Conservation (phyloP, 805 yeast species). For the Yarrowia keelungensis region DNA sequence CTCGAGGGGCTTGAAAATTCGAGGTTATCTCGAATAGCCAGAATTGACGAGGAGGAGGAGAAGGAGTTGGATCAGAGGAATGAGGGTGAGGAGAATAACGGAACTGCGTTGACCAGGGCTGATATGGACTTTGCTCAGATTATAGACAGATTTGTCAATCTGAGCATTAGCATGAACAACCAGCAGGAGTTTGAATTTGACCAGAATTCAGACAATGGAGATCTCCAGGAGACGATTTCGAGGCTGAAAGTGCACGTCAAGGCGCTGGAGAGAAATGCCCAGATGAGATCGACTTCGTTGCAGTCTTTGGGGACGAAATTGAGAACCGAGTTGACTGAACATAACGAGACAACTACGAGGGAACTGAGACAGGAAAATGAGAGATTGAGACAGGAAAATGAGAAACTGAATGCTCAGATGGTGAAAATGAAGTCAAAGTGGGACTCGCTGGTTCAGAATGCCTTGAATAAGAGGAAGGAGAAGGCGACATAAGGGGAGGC, state of each 20-base stretch:
- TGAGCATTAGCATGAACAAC: slow-evolving; percentile 16
- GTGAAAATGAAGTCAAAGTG: slow-evolving; percentile 64
- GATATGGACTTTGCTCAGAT: slow-evolving; percentile 28
- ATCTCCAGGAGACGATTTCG: slow-evolving; percentile 8
- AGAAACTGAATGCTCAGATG: slow-evolving; percentile 59
- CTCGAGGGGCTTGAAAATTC: slow-evolving; percentile 26
- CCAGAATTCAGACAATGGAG: background rate
- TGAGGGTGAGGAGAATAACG: too few relatives aligned
- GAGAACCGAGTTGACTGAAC: background rate
- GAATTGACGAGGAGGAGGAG: slow-evolving; percentile 24
- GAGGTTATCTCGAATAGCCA: background rate
- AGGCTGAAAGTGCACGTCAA: slow-evolving; percentile 21
- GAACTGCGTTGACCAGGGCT: background rate
- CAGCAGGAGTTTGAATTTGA: slow-evolving; percentile 25
- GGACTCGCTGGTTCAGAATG: slow-evolving; percentile 71
- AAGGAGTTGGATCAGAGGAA: background rate
- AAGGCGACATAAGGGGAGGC: background rate
- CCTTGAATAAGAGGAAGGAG: slow-evolving; percentile 52
- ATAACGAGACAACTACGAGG: background rate
- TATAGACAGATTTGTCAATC: slow-evolving; percentile 25
- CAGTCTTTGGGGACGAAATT: slow-evolving; percentile 6
- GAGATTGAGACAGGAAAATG: slow-evolving; percentile 52
- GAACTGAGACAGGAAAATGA: slow-evolving; percentile 48
- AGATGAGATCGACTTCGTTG: slow-evolving; percentile 30
- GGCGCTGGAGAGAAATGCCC: slow-evolving; percentile 35